Evolutionary conservation across 129 eudicot species (phyloP), one percentile per base, ranked within the genome.

Genomic region (Smallanthus sonchifolius): DNA sequence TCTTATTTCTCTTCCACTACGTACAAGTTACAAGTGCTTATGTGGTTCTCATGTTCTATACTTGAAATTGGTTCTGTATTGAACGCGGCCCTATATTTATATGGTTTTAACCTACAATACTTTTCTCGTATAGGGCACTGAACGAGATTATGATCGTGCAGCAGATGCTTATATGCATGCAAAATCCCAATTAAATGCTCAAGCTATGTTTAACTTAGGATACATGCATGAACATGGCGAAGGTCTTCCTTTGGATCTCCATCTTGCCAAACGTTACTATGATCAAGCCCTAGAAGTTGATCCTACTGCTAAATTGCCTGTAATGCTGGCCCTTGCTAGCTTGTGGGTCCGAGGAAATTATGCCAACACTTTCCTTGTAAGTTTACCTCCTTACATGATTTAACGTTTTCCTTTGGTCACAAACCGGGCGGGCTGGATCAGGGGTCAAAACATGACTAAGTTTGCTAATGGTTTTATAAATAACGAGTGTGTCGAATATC

Each of bases 101-200:
- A 56, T 74, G 19, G 49, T 45, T 65, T 65, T 75, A 34, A 75
- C 42, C 1, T 61, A 17, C 64, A 44, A 10, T 40, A 16, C 67
- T 13, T 17, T 74, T 20, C 63, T 19, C 45, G 24, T 67, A 13
- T 63, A 94, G 99, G 99, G 99, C 36, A 94, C 97, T 4, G 96
- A 90, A 64, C 84, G 88, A 70, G 99, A 94, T 80, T 94, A 86
- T 83, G 97, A 94, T 70, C 97, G 99, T 67, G 99, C 99, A 51
- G 97, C 99, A 24, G 99, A 94, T 77, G 99, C 97, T 4, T 94
- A 94, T 76, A 88, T 88, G 97, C 99, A 86, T 87, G 99, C 97
- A 2, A 94, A 94, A 79, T 88, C 96, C 65, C 98, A 94, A 51
- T 83, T 88, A 4, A 94, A 94, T 84, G 97, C 99, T 52, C 97